phyloP scores from a whole-genome alignment of 2,329 filamentous ascomycete genomes.

The Talaromyces amestolkiae region DNA sequence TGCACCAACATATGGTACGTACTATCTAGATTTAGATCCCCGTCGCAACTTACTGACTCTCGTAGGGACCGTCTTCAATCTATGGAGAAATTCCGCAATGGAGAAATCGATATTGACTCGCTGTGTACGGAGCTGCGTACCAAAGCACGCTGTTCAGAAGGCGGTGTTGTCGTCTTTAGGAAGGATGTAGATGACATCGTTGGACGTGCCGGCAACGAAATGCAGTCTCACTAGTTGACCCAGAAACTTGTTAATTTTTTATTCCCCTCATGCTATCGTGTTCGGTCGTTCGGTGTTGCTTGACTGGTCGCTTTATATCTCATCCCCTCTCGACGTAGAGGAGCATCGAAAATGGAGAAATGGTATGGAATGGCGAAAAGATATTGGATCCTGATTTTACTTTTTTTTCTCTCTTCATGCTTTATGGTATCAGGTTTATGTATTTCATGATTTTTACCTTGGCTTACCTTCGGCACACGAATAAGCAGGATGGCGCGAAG shows the following conservation, averaged over 20 bases:
- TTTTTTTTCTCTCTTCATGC: neutral
- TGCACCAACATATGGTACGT: constrained; percentile 93
- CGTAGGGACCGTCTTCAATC: constrained; percentile 83
- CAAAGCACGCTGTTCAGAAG: constrained; percentile 91
- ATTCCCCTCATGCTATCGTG: constrained; percentile 22
- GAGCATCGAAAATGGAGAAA: constrained; percentile 19
- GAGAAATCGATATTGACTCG: constrained; percentile 89
- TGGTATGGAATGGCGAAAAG: constrained; percentile 15
- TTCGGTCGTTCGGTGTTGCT: constrained; percentile 21
- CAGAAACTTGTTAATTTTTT: constrained; percentile 10
- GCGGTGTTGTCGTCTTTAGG: constrained; percentile 83
- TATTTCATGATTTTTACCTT: neutral
- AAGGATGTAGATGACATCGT: constrained; percentile 81
- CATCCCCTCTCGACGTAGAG: constrained; percentile 14
- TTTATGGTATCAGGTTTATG: neutral
- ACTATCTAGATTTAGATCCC: neutral
- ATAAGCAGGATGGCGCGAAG: neutral
- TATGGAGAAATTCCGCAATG: constrained; percentile 81
- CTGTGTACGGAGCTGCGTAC: constrained; percentile 89
- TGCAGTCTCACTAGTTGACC: constrained; percentile 3
- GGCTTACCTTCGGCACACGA: neutral
- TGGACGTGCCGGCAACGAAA: constrained; percentile 37
- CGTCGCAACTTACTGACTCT: constrained; percentile 41
- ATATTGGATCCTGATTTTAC: neutral
- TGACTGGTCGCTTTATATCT: constrained; percentile 18